Conservation (phyloP, 345 rosid genomes). For the Firmiana major region DNA sequence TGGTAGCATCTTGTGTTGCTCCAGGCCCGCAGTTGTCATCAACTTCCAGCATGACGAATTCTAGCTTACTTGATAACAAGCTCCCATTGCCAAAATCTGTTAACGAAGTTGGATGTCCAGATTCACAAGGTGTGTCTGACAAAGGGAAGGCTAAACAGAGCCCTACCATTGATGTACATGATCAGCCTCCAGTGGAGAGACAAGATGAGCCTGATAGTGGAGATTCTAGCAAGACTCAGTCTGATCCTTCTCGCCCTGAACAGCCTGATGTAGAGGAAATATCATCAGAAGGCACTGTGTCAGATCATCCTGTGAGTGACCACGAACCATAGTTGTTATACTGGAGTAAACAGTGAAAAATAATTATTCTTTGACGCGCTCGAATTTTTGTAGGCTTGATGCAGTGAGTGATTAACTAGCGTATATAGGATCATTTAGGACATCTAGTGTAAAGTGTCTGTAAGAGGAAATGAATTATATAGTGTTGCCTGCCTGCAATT, state of each 20-base stretch:
- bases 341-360: conserved; percentile 23
- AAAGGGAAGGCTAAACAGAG: conserved; percentile 25
- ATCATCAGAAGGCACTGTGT: conserved; percentile 63
- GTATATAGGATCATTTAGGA: conserved; percentile 44
- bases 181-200: conserved; percentile 23
- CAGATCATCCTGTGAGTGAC: conserved; percentile 48
- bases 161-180: conserved; percentile 18
- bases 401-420: conserved; percentile 41
- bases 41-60: conserved; percentile 36
- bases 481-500: conserved; percentile 29
- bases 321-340: conserved; percentile 28
- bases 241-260: conserved; percentile 30
- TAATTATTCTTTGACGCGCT: conserved; percentile 35
- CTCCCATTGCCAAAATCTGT: conserved; percentile 32
- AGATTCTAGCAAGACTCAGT: conserved; percentile 46
- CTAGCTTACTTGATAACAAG: conserved; percentile 39
- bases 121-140: conserved; percentile 27
- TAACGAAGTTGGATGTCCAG: conserved; percentile 31
- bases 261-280: conserved; percentile 37
- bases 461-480: conserved; percentile 44
- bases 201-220: conserved; percentile 33
- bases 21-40: conserved; percentile 39
- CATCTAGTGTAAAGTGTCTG: conserved; percentile 51
- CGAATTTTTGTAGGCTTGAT: conserved; percentile 65
- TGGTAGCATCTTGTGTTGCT: conserved; percentile 59